Evolutionary conservation across 2,329 filamentous ascomycete genomes (phyloP).

Genomic region (Arthrocladium fulminans): DNA sequence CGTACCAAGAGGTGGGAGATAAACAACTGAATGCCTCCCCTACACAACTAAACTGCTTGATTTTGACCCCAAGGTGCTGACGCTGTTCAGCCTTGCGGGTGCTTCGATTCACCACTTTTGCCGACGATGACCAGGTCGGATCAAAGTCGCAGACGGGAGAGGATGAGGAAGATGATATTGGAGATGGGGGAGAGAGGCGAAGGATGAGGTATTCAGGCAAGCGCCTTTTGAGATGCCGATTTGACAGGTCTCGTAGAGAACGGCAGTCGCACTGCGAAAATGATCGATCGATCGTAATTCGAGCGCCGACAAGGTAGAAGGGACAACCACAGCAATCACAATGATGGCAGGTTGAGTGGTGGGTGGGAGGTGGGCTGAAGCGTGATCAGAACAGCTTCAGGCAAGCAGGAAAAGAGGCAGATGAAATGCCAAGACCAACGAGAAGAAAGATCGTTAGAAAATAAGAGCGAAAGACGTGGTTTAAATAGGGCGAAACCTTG

Average conservation of each 20-base stretch:
- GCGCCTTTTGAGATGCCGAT: constrained; percentile 2
- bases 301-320: constrained; percentile 5
- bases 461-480: neutral
- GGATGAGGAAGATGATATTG: neutral
- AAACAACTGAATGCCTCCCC: constrained; percentile 98
- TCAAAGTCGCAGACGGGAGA: constrained; percentile 4
- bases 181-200: neutral
- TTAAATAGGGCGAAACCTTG: neutral
- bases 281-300: neutral
- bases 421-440: neutral
- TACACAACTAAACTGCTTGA: constrained; percentile 41
- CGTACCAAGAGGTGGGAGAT: constrained; percentile 68
- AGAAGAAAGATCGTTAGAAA: neutral
- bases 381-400: neutral
- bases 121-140: constrained; percentile 4
- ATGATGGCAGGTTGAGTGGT: neutral
- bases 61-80: neutral
- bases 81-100: constrained; percentile 14
- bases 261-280: constrained; percentile 4
- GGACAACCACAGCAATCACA: neutral
- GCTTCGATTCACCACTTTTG: neutral
- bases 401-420: neutral
- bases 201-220: constrained; percentile 5
- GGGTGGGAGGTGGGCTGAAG: constrained; percentile 4
- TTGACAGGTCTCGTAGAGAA: constrained; percentile 7